phyloP scores from a whole-genome alignment of 139 green algal genomes.

The Closterium sp. region DNA sequence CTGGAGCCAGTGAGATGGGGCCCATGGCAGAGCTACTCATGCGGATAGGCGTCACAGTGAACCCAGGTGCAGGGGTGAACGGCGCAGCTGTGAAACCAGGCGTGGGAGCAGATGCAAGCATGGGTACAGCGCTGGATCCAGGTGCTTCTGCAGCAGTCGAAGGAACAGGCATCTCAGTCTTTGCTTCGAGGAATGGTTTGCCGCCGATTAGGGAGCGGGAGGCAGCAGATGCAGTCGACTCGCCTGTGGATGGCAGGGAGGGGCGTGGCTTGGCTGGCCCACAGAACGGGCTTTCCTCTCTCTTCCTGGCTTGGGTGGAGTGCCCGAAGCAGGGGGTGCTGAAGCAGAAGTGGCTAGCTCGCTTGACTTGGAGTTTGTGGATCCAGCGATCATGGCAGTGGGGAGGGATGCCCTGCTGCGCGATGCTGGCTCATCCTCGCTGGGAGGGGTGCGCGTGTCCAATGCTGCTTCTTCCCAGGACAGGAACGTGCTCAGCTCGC shows the following conservation, averaged over 20 bases:
- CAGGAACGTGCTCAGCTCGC: background rate
- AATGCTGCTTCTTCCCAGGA: background rate
- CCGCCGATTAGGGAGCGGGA: background rate
- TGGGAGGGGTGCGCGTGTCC: background rate
- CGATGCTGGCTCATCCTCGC: background rate
- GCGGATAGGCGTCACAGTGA: background rate
- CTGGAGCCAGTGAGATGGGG: background rate
- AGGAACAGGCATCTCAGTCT: background rate
- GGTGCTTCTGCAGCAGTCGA: background rate
- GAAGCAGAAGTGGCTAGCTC: background rate
- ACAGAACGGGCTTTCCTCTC: background rate
- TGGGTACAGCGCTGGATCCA: too few relatives aligned
- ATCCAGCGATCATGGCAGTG: background rate
- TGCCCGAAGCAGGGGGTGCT: background rate
- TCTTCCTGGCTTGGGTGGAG: background rate
- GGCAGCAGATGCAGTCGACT: background rate
- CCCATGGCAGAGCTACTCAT: background rate
- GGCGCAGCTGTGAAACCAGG: too few relatives aligned
- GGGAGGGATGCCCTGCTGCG: background rate
- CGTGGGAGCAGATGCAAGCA: too few relatives aligned
- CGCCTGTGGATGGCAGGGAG: too few relatives aligned
- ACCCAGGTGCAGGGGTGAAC: background rate
- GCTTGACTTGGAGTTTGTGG: background rate
- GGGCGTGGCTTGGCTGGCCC: background rate
- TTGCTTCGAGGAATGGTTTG: background rate